Conservation (phyloP, 2,329 filamentous ascomycete genomes). For the Cladophialophora bantiana region DNA sequence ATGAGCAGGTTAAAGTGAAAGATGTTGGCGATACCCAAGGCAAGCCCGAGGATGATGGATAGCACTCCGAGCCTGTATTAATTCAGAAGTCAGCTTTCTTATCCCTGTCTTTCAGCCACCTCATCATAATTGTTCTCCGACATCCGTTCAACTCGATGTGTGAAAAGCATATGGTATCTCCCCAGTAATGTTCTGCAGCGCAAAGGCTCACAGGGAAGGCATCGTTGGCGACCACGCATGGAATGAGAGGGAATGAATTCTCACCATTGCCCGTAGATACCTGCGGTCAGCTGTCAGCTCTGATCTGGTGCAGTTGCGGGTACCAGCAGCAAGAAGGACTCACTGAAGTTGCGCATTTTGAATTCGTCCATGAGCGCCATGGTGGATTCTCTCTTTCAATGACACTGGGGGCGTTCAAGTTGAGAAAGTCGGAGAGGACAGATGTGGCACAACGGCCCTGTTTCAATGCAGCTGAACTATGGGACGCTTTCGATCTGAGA, state of each 20-base stretch:
- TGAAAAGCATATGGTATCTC: background rate
- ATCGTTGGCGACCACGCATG: background rate
- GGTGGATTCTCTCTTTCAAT: constrained; percentile 33
- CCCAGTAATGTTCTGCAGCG: background rate
- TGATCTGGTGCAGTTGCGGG: constrained; percentile 18
- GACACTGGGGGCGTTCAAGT: background rate
- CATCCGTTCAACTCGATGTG: background rate
- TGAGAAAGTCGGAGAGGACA: constrained; percentile 13
- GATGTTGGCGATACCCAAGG: constrained; percentile 72
- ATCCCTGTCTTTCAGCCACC: background rate
- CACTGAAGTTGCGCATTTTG: constrained; percentile 71
- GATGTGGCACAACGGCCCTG: constrained; percentile 17
- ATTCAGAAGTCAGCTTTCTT: constrained; percentile 22
- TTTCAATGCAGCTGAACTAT: constrained; percentile 7
- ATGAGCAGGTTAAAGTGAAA: constrained; percentile 68
- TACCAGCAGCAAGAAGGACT: constrained; percentile 43
- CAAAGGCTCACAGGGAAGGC: background rate
- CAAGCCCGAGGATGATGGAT: constrained; percentile 70
- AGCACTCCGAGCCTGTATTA: constrained; percentile 57
- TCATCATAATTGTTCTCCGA: background rate
- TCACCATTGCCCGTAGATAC: constrained; percentile 74
- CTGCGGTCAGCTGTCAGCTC: constrained; percentile 47
- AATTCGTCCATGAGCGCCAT: constrained; percentile 70
- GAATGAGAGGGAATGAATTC: constrained; percentile 38
- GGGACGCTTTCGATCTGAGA: background rate